These are phyloP conservation scores for Lactuca sativa DNA, from an alignment of 129 eudicot genomes.

Conservation along the genomic window DNA sequence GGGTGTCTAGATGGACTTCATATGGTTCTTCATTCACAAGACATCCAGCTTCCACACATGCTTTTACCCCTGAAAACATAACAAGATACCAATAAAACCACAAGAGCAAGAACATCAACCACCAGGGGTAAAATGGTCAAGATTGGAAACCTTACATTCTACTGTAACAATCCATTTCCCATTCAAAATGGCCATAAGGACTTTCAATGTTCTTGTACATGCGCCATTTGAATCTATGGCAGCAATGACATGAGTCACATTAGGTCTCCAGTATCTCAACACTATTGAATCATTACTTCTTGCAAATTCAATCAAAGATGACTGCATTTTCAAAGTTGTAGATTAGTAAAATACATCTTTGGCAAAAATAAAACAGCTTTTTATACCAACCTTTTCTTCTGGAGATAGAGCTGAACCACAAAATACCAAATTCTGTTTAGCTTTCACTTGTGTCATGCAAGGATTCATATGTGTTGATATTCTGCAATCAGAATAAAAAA, in stretches of 20 bases:
- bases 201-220: conserved; percentile 73
- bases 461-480: conserved; percentile 23
- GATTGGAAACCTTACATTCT: conserved; percentile 59
- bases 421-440: conserved; percentile 49
- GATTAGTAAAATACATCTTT: background rate
- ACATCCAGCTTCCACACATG: conserved; percentile 48
- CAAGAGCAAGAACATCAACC: background rate
- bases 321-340: conserved; percentile 42
- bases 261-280: conserved; percentile 57
- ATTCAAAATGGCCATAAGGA: conserved; percentile 82
- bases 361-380: background rate
- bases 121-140: background rate
- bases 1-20: conserved; percentile 69
- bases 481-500: conserved; percentile 33
- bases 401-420: conserved; percentile 88
- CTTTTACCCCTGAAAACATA: conserved; percentile 64
- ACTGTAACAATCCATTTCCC: conserved; percentile 83
- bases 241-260: conserved; percentile 90
- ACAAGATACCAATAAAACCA: background rate
- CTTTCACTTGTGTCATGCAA: conserved; percentile 36
- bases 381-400: conserved; percentile 64
- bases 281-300: conserved; percentile 57
- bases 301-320: conserved; percentile 58
- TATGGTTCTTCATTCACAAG: conserved; percentile 63
- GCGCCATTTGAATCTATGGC: conserved; percentile 79